Evolutionary conservation across 2,329 filamentous ascomycete species (phyloP), one percentile per base, ranked within the genome.

Genomic region (Colletotrichum musicola): DNA sequence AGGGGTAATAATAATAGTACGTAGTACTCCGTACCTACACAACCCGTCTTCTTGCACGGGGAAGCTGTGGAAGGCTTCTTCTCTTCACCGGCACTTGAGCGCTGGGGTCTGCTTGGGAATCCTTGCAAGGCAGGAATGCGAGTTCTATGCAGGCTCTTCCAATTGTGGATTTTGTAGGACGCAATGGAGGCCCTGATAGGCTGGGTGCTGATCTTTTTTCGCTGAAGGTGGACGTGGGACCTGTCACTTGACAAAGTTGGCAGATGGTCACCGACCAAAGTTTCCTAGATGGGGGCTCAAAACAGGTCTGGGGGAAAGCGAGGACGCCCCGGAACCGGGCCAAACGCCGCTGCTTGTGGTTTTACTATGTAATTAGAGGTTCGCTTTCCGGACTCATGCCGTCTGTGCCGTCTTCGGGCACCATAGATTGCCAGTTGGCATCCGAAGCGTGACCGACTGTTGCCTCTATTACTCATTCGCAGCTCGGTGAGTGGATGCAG

Each of bases 61-160:
- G 35, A 57, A 68, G 18, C 49, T 61, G 38, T 44, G 56, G 56
- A 65, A 60, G 62, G 54, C 62, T 42, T 69, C 64, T 42, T 69
- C 64, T 63, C 64, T 63, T 63, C 57, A 69, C 63, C 67, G 63
- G 67, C 67, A 69, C 67, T 68, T 59, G 46, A 63, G 58, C 44
- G 54, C 58, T 69, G 67, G 13, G 25, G 55, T 69, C 68, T 57
- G 57, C 53, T 58, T 54, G 59, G 63, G 47, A 49, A 68, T 50
- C 63, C 67, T 58, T 69, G 67, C 54, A 68, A 58, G 27, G 25
- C 27, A 53, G 50, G 64, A 68, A 59, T 30, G 67, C 67, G 30
- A 68, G 57, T 40, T 68, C 44, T 55, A 65, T 68, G 65, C 62
- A 68, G 65, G 65, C 50, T 65, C 62, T 68, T 60, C 49, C 50